These are phyloP conservation scores for Cryphonectria nitschkei DNA, from an alignment of 2,329 filamentous ascomycete genomes.

Conservation along the genomic window DNA sequence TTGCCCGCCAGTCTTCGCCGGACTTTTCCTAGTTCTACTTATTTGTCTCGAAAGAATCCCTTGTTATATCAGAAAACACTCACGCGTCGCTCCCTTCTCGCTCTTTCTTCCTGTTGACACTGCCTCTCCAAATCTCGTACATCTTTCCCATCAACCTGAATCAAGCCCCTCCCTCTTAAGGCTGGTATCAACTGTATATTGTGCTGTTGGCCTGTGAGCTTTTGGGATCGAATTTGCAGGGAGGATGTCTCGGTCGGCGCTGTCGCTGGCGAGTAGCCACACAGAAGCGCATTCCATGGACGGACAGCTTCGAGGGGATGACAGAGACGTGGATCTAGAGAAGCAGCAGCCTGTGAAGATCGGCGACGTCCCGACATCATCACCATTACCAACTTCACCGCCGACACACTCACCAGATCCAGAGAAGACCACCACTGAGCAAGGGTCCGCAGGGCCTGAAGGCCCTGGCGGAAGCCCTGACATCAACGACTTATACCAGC, in stretches of 20 bases:
- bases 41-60: neutral
- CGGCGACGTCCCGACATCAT: neutral
- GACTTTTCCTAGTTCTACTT: neutral
- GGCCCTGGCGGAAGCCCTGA: constrained; percentile 19
- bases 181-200: neutral
- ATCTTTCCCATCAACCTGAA: neutral
- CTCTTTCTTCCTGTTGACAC: neutral
- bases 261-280: constrained; percentile 28
- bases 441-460: constrained; percentile 10
- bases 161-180: neutral
- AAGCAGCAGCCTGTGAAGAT: neutral
- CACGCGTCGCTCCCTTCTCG: neutral
- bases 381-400: neutral
- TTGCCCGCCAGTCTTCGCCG: neutral
- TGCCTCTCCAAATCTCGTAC: neutral
- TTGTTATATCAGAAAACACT: constrained; percentile 2
- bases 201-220: constrained; percentile 8
- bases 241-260: constrained; percentile 24
- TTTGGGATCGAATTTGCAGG: neutral
- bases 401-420: neutral
- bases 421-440: neutral
- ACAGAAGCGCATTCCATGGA: constrained; percentile 16
- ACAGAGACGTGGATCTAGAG: constrained; percentile 18
- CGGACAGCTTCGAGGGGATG: neutral
- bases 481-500: constrained; percentile 50